Evolutionary conservation across 179 eudicot genomes (phyloP), one percentile per base, ranked within the genome.

Genomic region (Nepenthes alata): DNA sequence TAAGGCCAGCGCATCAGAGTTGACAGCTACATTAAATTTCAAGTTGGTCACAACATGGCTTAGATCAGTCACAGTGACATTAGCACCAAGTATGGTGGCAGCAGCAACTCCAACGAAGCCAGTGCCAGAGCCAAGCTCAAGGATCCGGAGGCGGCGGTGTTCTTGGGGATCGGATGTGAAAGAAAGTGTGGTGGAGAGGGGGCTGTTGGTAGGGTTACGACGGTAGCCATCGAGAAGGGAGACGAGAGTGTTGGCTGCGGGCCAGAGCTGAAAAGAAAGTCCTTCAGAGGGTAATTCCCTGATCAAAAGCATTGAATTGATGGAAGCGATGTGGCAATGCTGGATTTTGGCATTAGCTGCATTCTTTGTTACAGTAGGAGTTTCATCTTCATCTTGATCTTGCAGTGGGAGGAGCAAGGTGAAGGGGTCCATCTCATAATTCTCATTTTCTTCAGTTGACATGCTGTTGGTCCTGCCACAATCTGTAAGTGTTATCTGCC

Each of bases 61-160:
- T 10, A 85, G 89, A 66, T 90, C 97, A 0, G 97, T 87, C 64
- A 85, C 67, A 2, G 95, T 87, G 59, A 90, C 95, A 45, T 74
- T 69, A 37, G 88, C 97, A 1, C 81, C 78, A 39, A 87, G 83
- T 3, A 77, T 36, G 8, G 88, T 83, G 9, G 93, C 91, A 0
- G 95, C 89, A 0, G 88, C 74, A 8, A 90, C 85, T 0, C 97
- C 95, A 4, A 85, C 86, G 5, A 85, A 70, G 6, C 97, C 93
- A 11, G 97, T 90, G 39, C 97, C 95, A 4, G 97, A 83, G 0
- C 97, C 97, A 34, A 90, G 79, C 70, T 90, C 95, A 25, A 90
- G 80, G 55, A 90, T 47, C 35, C 95, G 84, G 57, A 78, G 67
- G 10, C 76, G 74, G 68, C 58, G 70, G 60, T 13, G 12, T 11